A percentile compares a stretch with the other conserved stretches of the same genome.
Conservation (phyloP, 164 flowering plant genomes). For the Nymphaea thermarum region DNA sequence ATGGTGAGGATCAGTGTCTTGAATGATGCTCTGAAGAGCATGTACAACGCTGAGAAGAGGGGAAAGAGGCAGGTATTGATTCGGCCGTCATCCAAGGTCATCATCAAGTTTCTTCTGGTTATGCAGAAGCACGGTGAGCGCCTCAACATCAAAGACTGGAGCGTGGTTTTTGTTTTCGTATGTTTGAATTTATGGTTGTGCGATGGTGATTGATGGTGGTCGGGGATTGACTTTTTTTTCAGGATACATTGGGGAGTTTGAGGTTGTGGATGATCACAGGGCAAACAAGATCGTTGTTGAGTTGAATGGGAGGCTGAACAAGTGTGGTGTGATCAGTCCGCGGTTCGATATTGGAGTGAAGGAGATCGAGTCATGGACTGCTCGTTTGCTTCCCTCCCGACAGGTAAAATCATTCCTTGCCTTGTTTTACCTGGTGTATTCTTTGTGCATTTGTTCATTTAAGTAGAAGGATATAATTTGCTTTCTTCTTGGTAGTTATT, state of each 20-base stretch:
- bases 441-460: neutral
- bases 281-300: conserved; percentile 20
- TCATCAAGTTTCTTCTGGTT: conserved; percentile 21
- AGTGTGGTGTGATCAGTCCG: conserved; percentile 26
- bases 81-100: conserved; percentile 22
- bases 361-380: conserved; percentile 26
- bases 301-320: conserved; percentile 22
- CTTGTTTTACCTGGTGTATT: neutral
- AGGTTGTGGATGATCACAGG: conserved; percentile 24
- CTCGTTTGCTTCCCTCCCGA: conserved; percentile 24
- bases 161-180: neutral
- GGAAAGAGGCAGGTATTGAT: conserved; percentile 29
- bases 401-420: conserved; percentile 10
- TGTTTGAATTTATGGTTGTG: neutral
- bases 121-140: conserved; percentile 26
- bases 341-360: conserved; percentile 24
- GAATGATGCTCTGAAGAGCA: conserved; percentile 29
- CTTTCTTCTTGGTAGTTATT: no score
- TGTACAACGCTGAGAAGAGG: conserved; percentile 28
- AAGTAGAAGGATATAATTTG: no score
- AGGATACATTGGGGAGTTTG: conserved; percentile 27
- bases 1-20: conserved; percentile 22
- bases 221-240: neutral
- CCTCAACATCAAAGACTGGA: neutral
- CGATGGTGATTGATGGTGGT: no score